Base-by-base conservation (phyloP, 306 rosid genomes). In the Corylus americana region DNA sequence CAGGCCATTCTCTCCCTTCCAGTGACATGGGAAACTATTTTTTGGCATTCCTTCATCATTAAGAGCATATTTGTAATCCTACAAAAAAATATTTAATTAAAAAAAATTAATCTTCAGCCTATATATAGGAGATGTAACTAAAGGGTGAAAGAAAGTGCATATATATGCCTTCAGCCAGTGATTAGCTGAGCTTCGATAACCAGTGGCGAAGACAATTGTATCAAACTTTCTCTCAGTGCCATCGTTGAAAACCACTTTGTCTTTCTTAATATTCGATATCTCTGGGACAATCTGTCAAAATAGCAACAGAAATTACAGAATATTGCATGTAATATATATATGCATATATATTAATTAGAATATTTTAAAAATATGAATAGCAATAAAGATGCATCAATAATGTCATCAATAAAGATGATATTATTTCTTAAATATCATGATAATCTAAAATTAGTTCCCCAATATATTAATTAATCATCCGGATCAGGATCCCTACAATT, bases 141-240 rank as follows among this genome's bases (percentile, higher is more conserved):
- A 7, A 22, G 55, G 51, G 11, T 6, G 1, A 18, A 44, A 25
- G 7, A 16, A 8, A 69, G 37, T 29, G 44, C 44, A 39, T 42
- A 8, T 42, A 8, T 8, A 42, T 77, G 88, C 97, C 94, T 90
- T 88, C 0, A 92, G 87, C 93, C 94, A 92, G 0, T 47, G 68
- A 63, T 80, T 71, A 12, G 89, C 91, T 8, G 22, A 31, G 48
- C 92, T 89, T 84, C 16, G 86, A 45, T 87, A 93, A 48, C 96
- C 94, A 14, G 98, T 93, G 4, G 93, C 91, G 51, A 93, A 88
- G 1, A 89, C 78, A 10, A 93, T 90, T 0, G 55, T 91, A 55
- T 91, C 92, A 55, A 88, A 91, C 14, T 76, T 77, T 7, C 81
- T 76, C 25, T 59, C 81, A 16, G 3, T 44, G 1, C 82, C 80